A percentile compares a stretch with the other conserved stretches of the same genome.
These are phyloP conservation scores for Diaporthe humulicola DNA, from an alignment of 2,329 filamentous ascomycete genomes.

Conservation along the genomic window DNA sequence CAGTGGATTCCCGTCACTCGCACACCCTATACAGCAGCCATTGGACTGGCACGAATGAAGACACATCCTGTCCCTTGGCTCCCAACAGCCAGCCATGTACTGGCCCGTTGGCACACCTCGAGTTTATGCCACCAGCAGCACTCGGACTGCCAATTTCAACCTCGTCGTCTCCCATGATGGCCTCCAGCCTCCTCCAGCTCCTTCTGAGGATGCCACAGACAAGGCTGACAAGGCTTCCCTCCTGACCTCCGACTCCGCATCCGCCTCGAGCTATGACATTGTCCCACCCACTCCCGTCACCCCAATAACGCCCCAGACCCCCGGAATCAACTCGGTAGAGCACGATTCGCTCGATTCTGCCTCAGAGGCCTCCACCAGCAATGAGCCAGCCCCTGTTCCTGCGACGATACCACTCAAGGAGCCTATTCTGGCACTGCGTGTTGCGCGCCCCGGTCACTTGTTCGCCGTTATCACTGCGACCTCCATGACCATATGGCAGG, in stretches of 20 bases:
- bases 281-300: conserved; percentile 57
- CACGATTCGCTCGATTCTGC: conserved; percentile 59
- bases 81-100: conserved; percentile 75
- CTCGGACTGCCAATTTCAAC: conserved; percentile 64
- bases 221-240: conserved; percentile 43
- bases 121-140: conserved; percentile 83
- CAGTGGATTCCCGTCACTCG: conserved; percentile 19
- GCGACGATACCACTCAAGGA: conserved; percentile 65
- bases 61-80: conserved; percentile 48
- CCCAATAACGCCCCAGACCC: conserved; percentile 68
- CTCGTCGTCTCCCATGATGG: conserved; percentile 73
- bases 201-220: conserved; percentile 49
- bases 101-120: conserved; percentile 90
- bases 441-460: conserved; percentile 82
- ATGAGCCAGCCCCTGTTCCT: conserved; percentile 44
- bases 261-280: conserved; percentile 49
- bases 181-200: conserved; percentile 51
- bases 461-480: conserved; percentile 91
- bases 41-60: conserved; percentile 48
- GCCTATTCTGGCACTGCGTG: conserved; percentile 79
- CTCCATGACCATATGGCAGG: conserved; percentile 96
- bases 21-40: conserved; percentile 21
- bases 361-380: conserved; percentile 45
- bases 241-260: conserved; percentile 42
- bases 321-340: conserved; percentile 71